Conservation (phyloP, 2,329 filamentous ascomycete species). For the Hysterium pulicare region DNA sequence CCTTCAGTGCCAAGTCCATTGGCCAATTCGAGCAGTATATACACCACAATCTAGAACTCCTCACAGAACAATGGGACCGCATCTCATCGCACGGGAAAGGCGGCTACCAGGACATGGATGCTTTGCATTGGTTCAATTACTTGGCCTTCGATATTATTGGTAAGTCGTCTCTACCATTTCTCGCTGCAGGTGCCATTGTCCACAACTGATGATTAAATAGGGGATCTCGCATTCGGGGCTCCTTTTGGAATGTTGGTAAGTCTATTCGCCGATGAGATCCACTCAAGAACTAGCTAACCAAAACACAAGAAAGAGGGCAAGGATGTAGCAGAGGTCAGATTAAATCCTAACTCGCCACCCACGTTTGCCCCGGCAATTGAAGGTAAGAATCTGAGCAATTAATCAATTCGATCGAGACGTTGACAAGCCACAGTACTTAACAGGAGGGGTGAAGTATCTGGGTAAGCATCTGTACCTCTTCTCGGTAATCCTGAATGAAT, state of each 20-base stretch:
- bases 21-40: conserved; percentile 88
- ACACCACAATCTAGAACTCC: conserved; percentile 70
- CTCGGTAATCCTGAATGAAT: neutral
- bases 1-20: conserved; percentile 78
- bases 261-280: too few relatives aligned
- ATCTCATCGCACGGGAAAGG: conserved; percentile 53
- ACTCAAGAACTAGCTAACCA: too few relatives aligned
- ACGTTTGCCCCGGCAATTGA: conserved; percentile 77
- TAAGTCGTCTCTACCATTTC: too few relatives aligned
- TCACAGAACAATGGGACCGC: conserved; percentile 69
- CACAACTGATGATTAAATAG: too few relatives aligned
- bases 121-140: conserved; percentile 77
- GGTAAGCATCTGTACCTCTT: conserved; percentile 32
- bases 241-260: conserved; percentile 86
- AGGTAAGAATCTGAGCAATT: too few relatives aligned
- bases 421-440: too few relatives aligned
- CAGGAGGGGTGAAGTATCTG: conserved; percentile 80
- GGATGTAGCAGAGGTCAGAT: conserved; percentile 72
- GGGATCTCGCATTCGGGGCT: conserved; percentile 67
- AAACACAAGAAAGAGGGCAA: conserved; percentile 67
- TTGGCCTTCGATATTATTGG: conserved; percentile 55
- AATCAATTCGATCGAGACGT: too few relatives aligned
- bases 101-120: conserved; percentile 64
- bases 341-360: conserved; percentile 57
- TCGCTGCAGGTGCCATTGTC: too few relatives aligned